Conservation (phyloP, 73 alveolate species). For the Stentor roeselii region DNA sequence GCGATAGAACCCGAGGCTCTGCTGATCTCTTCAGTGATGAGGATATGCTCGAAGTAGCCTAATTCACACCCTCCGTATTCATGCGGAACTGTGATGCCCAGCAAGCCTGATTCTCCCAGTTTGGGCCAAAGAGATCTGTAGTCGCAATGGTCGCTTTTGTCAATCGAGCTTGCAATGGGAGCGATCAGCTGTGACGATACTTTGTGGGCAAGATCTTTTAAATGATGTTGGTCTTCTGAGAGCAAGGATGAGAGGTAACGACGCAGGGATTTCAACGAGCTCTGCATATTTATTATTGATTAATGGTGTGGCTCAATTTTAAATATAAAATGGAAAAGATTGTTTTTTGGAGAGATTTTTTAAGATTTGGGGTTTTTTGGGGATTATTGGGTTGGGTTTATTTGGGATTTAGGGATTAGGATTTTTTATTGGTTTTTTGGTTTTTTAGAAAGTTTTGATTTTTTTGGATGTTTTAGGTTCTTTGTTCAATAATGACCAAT, state of each 20-base stretch:
- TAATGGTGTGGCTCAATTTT: too few species aligned
- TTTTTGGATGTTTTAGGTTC: too few species aligned
- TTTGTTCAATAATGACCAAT: too few species aligned
- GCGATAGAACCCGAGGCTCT: slow-evolving; percentile 87
- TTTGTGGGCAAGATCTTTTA: background rate
- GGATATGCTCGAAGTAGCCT: slow-evolving; percentile 80
- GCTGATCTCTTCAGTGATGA: slow-evolving; percentile 75
- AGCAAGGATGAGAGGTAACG: background rate
- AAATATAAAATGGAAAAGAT: too few species aligned
- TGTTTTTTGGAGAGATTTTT: too few species aligned
- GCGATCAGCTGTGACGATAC: slow-evolving; percentile 44
- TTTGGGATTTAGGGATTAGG: too few species aligned
- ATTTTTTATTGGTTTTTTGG: too few species aligned
- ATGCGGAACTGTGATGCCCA: slow-evolving; percentile 81
- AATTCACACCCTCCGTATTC: slow-evolving; percentile 76
- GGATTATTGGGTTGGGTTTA: too few species aligned
- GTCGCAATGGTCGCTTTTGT: slow-evolving; percentile 53
- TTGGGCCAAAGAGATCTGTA: slow-evolving; percentile 62
- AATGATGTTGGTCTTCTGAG: slow-evolving; percentile 11
- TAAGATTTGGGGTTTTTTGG: too few species aligned
- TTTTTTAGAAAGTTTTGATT: too few species aligned
- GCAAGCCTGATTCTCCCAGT: slow-evolving; percentile 80
- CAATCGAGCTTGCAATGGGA: slow-evolving; percentile 83
- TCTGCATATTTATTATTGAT: too few species aligned
- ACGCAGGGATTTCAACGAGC: too few species aligned